Evolutionary conservation across 192 early-diverging fungal species (phyloP), one percentile per base, ranked within the genome.

Genomic region (Coemansia sp.): DNA sequence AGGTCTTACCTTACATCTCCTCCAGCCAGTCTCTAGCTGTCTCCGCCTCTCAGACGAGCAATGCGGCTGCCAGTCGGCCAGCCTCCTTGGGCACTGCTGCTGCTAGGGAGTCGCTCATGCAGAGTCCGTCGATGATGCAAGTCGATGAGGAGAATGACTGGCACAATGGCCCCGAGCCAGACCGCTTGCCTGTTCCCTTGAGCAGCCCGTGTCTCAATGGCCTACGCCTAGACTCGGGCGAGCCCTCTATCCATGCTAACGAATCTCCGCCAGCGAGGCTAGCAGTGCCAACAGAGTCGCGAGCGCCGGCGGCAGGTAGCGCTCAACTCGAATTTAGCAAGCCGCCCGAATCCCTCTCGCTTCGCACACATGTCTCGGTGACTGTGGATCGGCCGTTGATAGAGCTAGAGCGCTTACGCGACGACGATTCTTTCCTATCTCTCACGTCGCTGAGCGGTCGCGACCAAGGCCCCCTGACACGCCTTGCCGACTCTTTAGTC

Each of bases 301-400:
- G 25, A 37, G 17, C n/a, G 39, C 27, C 57, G 29, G 39, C 14
- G 25, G 19, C 2, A 29, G 6, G 37, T 7, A 49, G 29, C 7
- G 32, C 31, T 17, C 40, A 37, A 25, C 47, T 69, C 20, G 42
- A 36, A 24, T 80, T 74, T 36, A 39, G 15, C 45, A 67, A 60
- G n/a, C 79, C 79, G 27, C 73, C 68, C 1, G 73, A 82, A 36
- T 76, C 79, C n/a, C 67, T 82, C 39, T 76, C 79, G 5, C 66
- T 82, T 35, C 69, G 79, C 22, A 76, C 73, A 0, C 79, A 82
- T 6, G 29, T 82, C 1, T 73, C 73, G 12, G 24, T 76, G 6
- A 70, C 79, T 0, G 62, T 66, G 0, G 59, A 65, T 17, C 11
- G 3, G 0, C 70, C 70, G 24, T 63, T 82, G 7, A 5, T 39